These are phyloP conservation scores for Aspergillus melleus DNA, from an alignment of 2,329 filamentous ascomycete genomes.

Conservation along the genomic window DNA sequence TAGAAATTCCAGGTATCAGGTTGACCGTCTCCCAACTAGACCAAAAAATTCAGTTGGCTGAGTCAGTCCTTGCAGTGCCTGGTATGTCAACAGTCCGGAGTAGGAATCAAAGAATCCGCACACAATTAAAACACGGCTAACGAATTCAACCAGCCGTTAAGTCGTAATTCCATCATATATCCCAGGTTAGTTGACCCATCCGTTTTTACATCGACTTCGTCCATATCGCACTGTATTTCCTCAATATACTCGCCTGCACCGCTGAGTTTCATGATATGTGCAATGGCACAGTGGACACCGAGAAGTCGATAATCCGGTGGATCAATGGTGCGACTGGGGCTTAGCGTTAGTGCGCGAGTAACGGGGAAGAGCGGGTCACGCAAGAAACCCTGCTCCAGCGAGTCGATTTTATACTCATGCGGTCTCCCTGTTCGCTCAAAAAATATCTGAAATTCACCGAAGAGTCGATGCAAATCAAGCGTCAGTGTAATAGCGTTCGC, in stretches of 20 bases:
- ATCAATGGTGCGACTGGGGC: conserved; percentile 31
- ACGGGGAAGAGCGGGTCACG: background rate
- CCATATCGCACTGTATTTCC: conserved; percentile 25
- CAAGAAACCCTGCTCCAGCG: background rate
- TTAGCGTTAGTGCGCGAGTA: conserved; percentile 23
- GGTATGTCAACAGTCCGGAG: too few species aligned
- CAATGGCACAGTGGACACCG: conserved; percentile 28
- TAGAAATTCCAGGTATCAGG: too few species aligned
- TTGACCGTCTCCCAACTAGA: too few species aligned
- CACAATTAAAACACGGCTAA: background rate
- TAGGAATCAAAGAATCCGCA: too few species aligned
- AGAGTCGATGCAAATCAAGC: background rate
- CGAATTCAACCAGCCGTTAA: background rate
- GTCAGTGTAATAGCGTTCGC: background rate
- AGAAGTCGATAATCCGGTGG: conserved; percentile 30
- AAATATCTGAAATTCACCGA: background rate
- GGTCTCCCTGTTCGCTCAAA: background rate
- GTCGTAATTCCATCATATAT: background rate
- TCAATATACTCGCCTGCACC: conserved; percentile 26
- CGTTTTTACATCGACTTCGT: conserved; percentile 14
- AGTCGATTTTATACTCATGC: background rate
- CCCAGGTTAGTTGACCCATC: conserved; percentile 15
- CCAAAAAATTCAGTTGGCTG: too few species aligned
- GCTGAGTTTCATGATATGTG: conserved; percentile 27
- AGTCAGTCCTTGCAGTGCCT: too few species aligned